Evolutionary conservation across 108 stramenopile genomes (phyloP), one percentile per base, ranked within the genome.

Genomic region (Schizochytrium sp.): DNA sequence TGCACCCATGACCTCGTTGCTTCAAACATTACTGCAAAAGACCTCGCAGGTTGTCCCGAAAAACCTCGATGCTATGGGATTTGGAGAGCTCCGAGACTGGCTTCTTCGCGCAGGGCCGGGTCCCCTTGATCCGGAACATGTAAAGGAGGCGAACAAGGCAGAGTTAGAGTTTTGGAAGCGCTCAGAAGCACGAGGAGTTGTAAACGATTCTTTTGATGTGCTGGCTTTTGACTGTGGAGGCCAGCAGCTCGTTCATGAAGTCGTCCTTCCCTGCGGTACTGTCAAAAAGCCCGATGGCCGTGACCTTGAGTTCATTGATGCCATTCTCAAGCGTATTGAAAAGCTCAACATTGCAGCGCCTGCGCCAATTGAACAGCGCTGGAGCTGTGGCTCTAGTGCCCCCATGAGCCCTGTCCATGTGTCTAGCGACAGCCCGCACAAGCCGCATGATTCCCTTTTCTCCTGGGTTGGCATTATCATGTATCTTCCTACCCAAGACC

Each of bases 191-290:
- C 90, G 4, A 3, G 90, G 73, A 4, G 49, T 91, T 42, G 59
- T 91, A 28, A 92, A 92, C 61, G 92, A 89, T 40, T 89, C 92
- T 50, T 91, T 76, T 19, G 72, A 55, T 40, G 72, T 93, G 42
- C 95, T 99, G 4, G 97, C 97, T 55, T 99, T 99, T 90, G 99
- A 99, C 92, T 99, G 99, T 91, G 99, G 99, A 17, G 99, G 99
- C 15, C 92, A 98, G 93, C 99, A 99, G 91, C 97, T 97, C 96
- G 99, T 99, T 15, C 94, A 92, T 69, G 99, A 99, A 93, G 97
- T 98, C 38, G 96, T 95, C 59, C 97, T 99, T 61, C 96, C 96
- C 46, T 94, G 93, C 4, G 97, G 98, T 7, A 94, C 96, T 7
- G 92, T 95, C 55, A 93, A 94, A 17, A 28, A 89, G 17, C 96